Percentiles rank a stretch among this genome's conserved stretches.
Conservation (phyloP, 2,329 filamentous ascomycete species). For the Orbilia ellipsospora region DNA sequence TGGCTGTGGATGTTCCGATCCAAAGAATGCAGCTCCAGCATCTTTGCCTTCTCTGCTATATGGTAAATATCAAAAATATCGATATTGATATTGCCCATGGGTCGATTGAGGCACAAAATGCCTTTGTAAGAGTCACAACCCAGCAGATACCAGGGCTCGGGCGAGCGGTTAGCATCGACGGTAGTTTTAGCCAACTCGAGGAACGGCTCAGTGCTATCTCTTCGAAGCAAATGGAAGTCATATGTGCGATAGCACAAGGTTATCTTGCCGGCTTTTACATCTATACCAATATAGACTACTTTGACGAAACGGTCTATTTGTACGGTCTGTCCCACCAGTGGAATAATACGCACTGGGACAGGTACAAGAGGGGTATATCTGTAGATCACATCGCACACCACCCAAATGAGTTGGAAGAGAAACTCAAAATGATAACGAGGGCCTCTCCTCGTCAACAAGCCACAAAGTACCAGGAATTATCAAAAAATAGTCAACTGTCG, state of each 20-base stretch:
- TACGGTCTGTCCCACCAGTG: not conserved
- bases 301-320: conserved; percentile 8
- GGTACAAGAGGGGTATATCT: not conserved
- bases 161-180: conserved; percentile 24
- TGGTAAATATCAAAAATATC: conserved; percentile 33
- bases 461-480: not conserved
- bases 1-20: conserved; percentile 27
- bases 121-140: conserved; percentile 17
- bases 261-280: conserved; percentile 1
- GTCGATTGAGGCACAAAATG: conserved; percentile 21
- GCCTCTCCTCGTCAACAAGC: conserved; percentile 2
- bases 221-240: not conserved
- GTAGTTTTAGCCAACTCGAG: conserved; percentile 19
- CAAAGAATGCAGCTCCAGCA: conserved; percentile 17
- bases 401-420: no score
- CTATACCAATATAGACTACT: not conserved
- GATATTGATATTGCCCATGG: not conserved
- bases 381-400: not conserved
- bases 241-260: not conserved
- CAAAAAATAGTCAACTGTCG: not conserved
- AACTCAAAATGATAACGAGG: not conserved
- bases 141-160: conserved; percentile 32
- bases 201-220: not conserved
- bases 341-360: not conserved
- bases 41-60: conserved; percentile 29